Base-by-base conservation (phyloP, 2,329 filamentous ascomycete species). In the Nemania sp. region DNA sequence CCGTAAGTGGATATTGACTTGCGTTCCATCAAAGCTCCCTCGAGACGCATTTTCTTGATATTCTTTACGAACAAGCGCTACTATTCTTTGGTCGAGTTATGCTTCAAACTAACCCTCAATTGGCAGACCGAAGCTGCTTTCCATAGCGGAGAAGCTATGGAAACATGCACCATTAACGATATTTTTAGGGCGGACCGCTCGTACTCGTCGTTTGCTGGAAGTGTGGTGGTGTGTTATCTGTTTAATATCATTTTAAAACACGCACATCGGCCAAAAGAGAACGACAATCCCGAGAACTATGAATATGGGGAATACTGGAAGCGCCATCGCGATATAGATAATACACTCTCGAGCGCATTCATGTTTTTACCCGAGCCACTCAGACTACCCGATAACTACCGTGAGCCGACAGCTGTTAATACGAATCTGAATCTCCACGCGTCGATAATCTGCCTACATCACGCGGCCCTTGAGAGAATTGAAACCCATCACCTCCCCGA, bases 401-500 rank as follows among this genome's bases (percentile, higher is more conserved):
- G 86, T 45, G 88, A 97, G 72, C 85, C 91, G 0, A 90, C 92
- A 53, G 89, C 93, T 6, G 86, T 97, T 0, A 94, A 97, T 77
- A 85, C 90, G 58, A 97, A 97, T 71, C 91, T 98, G 84, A 94
- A 93, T 75, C 87, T 98, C 2, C 94, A 98, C 75, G 93, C 94
- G 0, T 91, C 93, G 1, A 88, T 92, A 8, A 97, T 98, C 61
- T 97, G 93, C 77, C 84, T 98, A 5, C 94, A 98, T 76, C 93
- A 97, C 79, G 92, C 93, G 1, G 94, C 94, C 1, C 90, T 96
- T 8, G 93, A 94, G 80, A 94, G 92, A 76, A 91, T 91, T 0
- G 91, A 94, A 63, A 90, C 90, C 74, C 86, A 94, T 76, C 85
- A 87, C 1, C 80, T 97, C 61, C 86, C 90, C 0, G 82, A 86